Conservation (phyloP, 257 asterid genomes). For the Solanum rostratum region DNA sequence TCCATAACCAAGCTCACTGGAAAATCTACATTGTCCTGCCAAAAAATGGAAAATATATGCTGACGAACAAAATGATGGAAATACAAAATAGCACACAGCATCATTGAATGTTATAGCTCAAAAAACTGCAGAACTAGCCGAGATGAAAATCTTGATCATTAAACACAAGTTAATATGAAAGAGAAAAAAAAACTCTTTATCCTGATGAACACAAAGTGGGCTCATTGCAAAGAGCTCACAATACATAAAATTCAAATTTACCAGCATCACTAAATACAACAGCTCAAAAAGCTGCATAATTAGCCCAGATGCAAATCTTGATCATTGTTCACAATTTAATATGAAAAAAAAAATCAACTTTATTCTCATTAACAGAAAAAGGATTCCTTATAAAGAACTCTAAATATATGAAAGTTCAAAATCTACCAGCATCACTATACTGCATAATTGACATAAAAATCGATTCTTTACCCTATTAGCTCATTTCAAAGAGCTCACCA, state of each 20-base stretch:
- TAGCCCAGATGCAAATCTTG: neutral
- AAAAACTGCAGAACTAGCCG: neutral
- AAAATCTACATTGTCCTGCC: conserved; percentile 29
- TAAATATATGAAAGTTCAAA: neutral
- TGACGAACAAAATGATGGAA: neutral
- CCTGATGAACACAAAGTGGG: neutral
- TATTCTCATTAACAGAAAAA: neutral
- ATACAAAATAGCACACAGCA: neutral
- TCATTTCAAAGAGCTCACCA: neutral
- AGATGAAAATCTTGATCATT: neutral
- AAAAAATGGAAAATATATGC: neutral
- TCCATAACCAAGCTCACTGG: conserved; percentile 24
- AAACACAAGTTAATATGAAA: neutral
- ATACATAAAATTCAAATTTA: neutral
- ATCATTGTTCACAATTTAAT: neutral
- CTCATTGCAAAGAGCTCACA: neutral
- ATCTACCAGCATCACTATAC: neutral
- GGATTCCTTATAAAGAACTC: neutral
- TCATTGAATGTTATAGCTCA: neutral
- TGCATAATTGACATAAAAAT: neutral
- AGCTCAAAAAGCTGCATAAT: neutral
- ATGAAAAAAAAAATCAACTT: neutral
- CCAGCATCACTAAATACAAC: neutral
- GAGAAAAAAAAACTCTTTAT: neutral
- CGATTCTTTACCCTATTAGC: neutral